phyloP scores from a whole-genome alignment of 176 grass and related monocot genomes.

The Carex pumila region DNA sequence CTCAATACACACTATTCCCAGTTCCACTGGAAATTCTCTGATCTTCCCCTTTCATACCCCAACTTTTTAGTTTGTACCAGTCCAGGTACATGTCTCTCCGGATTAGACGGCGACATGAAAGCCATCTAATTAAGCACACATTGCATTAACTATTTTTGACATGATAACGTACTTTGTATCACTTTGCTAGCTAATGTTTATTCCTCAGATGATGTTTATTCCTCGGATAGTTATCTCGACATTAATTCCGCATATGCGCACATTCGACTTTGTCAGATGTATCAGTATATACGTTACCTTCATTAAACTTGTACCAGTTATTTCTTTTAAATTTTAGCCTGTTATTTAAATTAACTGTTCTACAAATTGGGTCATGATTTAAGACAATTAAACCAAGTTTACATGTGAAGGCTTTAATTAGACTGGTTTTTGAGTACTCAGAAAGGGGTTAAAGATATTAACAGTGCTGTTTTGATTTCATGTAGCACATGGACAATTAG shows the following conservation, averaged over 20 bases:
- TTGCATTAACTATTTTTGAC: background rate
- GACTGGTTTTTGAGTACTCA: background rate
- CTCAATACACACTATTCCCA: background rate
- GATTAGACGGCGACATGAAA: constrained; percentile 2
- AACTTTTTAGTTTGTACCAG: background rate
- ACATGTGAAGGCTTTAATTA: background rate
- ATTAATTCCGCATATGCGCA: background rate
- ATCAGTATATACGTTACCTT: no score
- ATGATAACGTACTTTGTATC: background rate
- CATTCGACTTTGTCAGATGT: background rate
- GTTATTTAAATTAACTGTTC: background rate
- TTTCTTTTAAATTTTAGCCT: background rate
- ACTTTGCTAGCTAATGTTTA: background rate
- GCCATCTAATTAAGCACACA: background rate
- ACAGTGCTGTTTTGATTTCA: no score
- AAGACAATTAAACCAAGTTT: background rate
- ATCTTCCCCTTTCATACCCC: constrained; percentile 4
- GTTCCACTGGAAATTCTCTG: background rate
- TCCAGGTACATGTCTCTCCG: background rate
- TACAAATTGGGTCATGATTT: background rate
- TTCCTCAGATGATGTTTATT: constrained; percentile 1
- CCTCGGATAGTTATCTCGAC: background rate
- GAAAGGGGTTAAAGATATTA: background rate
- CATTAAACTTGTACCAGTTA: no score
- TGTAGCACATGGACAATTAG: no score